Base-by-base conservation (phyloP, 768 basidiomycete species). In the Cyclocybe aegerita region DNA sequence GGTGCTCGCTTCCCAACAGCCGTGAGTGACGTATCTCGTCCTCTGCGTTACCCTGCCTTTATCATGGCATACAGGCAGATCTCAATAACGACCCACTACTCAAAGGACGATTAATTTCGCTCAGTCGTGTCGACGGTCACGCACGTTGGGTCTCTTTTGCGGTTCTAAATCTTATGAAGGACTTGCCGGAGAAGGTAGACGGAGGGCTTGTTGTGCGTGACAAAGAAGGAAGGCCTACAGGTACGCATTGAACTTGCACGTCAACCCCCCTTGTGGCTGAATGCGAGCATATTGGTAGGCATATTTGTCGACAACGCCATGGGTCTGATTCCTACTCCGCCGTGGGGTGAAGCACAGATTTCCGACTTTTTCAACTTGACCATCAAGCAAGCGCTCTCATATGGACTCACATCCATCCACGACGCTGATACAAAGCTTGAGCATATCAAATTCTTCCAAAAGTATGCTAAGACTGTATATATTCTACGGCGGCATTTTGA, bases 241-340 rank as follows among this genome's bases (percentile, higher is more conserved):
- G 92, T 77, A 61, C 37, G 30, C 15, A 10, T 41, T 44, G 29
- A 11, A 16, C 5, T n/a, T 31, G 16, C 8, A 65, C 49, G 3
- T 7, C 2, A 0, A 23, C 16, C 32, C 30, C 36, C n/a, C 16
- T 32, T 4, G n/a, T 39, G 14, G 7, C 7, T 39, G 4, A 17
- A 5, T 15, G 35, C 38, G 29, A 32, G 3, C 3, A 12, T 3
- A 12, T 9, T 38, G 35, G 29, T 31, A 78, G 90, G 91, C 5
- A 70, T 93, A 14, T 86, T 94, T 53, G 71, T 96, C 30, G 96
- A 98, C 67, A 91, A 91, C 31, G 96, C 95, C 0, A 92, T 93
- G 82, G 60, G 65, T 10, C 77, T 95, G 32, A 78, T 97, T 12
- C 82, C 79, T 1, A 70, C 72, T 9, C 94, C 93, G 0, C 61